Conservation (phyloP, 495 filamentous ascomycete genomes). For the Penicillium fimorum region DNA sequence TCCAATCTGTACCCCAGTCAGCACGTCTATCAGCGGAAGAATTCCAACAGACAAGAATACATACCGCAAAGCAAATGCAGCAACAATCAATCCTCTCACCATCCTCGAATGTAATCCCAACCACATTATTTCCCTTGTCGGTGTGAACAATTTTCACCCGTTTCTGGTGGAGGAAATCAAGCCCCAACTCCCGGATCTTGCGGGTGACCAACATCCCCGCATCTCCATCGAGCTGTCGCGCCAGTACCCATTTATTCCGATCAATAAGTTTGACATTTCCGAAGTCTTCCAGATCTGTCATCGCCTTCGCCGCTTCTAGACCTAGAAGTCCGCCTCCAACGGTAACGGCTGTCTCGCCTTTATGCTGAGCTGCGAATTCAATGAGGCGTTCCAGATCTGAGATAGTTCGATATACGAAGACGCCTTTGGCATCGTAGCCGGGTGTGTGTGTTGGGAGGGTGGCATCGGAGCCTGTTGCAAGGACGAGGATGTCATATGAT, state of each 20-base stretch:
- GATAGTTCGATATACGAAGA: constrained; percentile 95
- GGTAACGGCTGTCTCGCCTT: constrained; percentile 70
- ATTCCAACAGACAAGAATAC: constrained; percentile 17
- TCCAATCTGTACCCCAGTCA: constrained; percentile 56
- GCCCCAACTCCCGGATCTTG: constrained; percentile 74
- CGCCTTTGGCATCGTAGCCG: constrained; percentile 78
- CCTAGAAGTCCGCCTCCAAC: constrained; percentile 92
- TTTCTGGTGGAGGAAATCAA: constrained; percentile 82
- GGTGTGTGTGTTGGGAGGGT: constrained; percentile 78
- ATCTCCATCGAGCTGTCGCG: constrained; percentile 81
- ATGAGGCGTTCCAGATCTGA: constrained; percentile 83
- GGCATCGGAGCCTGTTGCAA: constrained; percentile 91
- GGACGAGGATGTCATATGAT: constrained; percentile 83
- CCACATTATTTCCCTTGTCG: constrained; percentile 64
- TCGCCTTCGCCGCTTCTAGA: constrained; percentile 90
- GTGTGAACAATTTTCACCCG: constrained; percentile 71
- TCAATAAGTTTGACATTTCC: constrained; percentile 80
- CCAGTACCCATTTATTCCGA: constrained; percentile 85
- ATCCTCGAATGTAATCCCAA: constrained; percentile 79
- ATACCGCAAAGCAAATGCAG: constrained; percentile 84
- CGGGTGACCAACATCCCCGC: constrained; percentile 83
- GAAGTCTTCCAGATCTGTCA: constrained; percentile 85
- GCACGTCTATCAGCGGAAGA: neutral
- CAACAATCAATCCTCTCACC: constrained; percentile 79
- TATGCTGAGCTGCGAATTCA: constrained; percentile 61